Evolutionary conservation across 352 stramenopile genomes (phyloP).

Genomic region (Phytophthora ohioensis): DNA sequence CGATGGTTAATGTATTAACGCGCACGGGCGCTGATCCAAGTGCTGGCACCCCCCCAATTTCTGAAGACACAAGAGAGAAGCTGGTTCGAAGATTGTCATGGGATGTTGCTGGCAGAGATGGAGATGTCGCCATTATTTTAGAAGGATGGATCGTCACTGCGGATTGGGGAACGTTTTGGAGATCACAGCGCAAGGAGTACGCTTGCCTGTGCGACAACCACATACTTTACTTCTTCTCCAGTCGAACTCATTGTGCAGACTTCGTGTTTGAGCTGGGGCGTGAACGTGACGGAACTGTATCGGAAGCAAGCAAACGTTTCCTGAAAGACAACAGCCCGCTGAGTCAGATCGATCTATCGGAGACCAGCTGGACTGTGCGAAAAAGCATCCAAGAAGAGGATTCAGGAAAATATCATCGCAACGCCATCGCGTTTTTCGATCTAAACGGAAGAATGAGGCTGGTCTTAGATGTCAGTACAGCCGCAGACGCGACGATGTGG

Average conservation of each 20-base stretch:
- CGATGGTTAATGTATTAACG: slow-evolving; percentile 25
- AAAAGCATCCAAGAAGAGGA: slow-evolving; percentile 45
- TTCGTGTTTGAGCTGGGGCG: slow-evolving; percentile 65
- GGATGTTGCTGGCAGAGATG: slow-evolving; percentile 39
- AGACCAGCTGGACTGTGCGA: slow-evolving; percentile 60
- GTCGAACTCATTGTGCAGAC: slow-evolving; percentile 53
- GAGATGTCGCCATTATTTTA: slow-evolving; percentile 33
- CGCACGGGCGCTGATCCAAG: slow-evolving; percentile 1
- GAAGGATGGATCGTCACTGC: slow-evolving; percentile 64
- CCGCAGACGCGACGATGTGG: slow-evolving; percentile 53
- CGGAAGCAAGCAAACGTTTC: slow-evolving; percentile 48
- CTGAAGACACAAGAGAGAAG: slow-evolving; percentile 18
- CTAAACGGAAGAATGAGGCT: slow-evolving; percentile 48
- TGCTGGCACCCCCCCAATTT: background rate
- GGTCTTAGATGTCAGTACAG: slow-evolving; percentile 61
- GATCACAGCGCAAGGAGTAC: slow-evolving; percentile 63
- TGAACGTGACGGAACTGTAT: slow-evolving; percentile 27
- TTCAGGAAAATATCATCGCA: slow-evolving; percentile 29
- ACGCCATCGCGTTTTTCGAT: slow-evolving; percentile 80
- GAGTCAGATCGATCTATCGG: slow-evolving; percentile 52
- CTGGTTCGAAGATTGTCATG: slow-evolving; percentile 34
- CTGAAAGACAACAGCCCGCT: slow-evolving; percentile 57
- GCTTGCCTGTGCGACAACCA: slow-evolving; percentile 72
- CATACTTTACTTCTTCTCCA: slow-evolving; percentile 64
- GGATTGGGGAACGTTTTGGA: slow-evolving; percentile 75